A percentile compares a stretch with the other conserved stretches of the same genome.
Evolutionary conservation across 768 basidiomycete genomes (phyloP).

Genomic region (Lactarius akahatsu): DNA sequence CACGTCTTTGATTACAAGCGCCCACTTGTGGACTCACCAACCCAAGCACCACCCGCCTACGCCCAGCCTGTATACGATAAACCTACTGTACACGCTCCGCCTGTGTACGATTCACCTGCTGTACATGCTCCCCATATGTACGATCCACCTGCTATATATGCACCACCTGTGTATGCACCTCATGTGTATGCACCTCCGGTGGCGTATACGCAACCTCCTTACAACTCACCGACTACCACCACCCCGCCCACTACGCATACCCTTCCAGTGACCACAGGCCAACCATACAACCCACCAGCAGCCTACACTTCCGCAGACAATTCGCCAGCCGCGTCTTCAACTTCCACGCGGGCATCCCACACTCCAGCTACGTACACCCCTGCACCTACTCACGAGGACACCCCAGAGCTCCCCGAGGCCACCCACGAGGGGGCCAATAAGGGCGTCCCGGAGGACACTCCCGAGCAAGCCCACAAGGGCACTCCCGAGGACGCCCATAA

Average conservation of each 20-base stretch:
- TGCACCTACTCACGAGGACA: background rate
- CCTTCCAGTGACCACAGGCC: background rate
- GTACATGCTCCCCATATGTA: conserved; percentile 6
- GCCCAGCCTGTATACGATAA: background rate
- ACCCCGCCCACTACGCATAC: background rate
- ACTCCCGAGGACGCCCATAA: background rate
- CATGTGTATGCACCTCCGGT: background rate
- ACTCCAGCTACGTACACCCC: background rate
- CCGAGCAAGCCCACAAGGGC: background rate
- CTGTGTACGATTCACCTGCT: conserved; percentile 4
- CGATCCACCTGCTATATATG: conserved; percentile 1
- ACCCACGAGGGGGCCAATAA: background rate
- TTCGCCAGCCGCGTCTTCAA: background rate
- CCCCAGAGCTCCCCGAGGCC: background rate
- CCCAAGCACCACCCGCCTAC: conserved; percentile 17
- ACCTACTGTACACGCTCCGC: background rate
- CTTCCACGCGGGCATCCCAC: background rate
- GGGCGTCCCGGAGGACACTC: background rate
- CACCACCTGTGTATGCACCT: conserved; percentile 3
- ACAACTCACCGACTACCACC: background rate
- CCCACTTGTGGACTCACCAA: background rate
- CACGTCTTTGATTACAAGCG: background rate
- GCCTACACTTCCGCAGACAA: background rate
- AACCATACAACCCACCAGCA: background rate
- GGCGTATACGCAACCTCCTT: conserved; percentile 1